Conservation (phyloP, 306 rosid genomes). For the Rosa chinensis region DNA sequence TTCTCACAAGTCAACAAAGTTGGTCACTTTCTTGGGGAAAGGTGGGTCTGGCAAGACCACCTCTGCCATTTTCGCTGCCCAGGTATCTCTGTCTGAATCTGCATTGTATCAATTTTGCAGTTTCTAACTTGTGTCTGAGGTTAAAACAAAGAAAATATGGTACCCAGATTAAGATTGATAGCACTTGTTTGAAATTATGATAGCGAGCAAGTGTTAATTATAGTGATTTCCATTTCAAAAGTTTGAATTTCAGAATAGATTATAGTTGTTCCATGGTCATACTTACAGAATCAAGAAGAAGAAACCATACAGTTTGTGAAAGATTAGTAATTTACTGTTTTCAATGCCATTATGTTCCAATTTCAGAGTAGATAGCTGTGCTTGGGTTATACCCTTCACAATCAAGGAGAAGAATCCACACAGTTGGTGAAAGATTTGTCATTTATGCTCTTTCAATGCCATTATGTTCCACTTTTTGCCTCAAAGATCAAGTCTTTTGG, state of each 20-base stretch:
- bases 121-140: constrained; percentile 10
- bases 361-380: neutral
- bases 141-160: neutral
- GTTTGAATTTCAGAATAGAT: neutral
- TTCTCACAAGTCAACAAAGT: constrained; percentile 41
- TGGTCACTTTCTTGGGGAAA: constrained; percentile 88
- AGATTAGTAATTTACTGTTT: neutral
- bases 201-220: neutral
- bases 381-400: neutral
- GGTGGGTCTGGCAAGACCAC: constrained; percentile 97
- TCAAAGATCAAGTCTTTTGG: neutral
- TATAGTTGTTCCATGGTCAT: neutral
- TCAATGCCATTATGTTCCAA: neutral
- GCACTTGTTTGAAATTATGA: constrained; percentile 7
- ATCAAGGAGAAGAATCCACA: neutral
- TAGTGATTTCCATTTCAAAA: neutral
- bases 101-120: constrained; percentile 3
- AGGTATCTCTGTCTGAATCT: constrained; percentile 39
- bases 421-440: neutral
- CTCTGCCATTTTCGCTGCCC: constrained; percentile 86
- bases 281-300: neutral
- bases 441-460: neutral
- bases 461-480: neutral
- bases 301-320: neutral
- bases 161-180: neutral